A percentile compares a stretch with the other conserved stretches of the same genome.
Conservation (phyloP, 345 rosid genomes). For the Moringa oleifera region DNA sequence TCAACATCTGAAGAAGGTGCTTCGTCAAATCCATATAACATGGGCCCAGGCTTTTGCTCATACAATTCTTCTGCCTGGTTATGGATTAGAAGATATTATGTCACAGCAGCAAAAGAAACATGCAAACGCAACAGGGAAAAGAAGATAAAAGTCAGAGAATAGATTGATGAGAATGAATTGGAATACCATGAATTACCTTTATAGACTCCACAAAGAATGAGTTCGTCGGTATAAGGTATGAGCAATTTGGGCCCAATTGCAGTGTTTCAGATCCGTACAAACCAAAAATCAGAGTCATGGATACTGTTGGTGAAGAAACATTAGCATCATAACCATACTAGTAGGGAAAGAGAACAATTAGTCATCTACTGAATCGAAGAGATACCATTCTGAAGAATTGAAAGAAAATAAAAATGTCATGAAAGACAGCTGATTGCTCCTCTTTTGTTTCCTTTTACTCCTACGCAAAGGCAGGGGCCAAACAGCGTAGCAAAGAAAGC, state of each 20-base stretch:
- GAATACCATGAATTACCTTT: conserved; percentile 21
- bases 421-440: too few species aligned
- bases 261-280: conserved; percentile 39
- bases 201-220: conserved; percentile 45
- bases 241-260: conserved; percentile 40
- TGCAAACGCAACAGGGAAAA: neutral
- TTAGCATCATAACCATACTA: neutral
- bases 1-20: conserved; percentile 39
- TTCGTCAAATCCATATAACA: conserved; percentile 38
- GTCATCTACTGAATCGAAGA: neutral
- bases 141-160: neutral
- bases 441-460: neutral
- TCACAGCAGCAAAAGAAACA: neutral
- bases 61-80: conserved; percentile 34
- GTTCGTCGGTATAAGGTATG: conserved; percentile 34
- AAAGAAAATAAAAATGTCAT: neutral
- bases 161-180: neutral
- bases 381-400: neutral
- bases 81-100: conserved; percentile 8
- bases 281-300: conserved; percentile 49
- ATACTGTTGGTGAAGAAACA: conserved; percentile 29
- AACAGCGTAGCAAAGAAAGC: neutral
- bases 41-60: conserved; percentile 28
- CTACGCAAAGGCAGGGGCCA: neutral
- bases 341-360: neutral